Percentiles rank a stretch among this genome's conserved stretches.
Conservation (phyloP, 1,284 basidiomycete species). For the Exobasidium cylindrosporum region DNA sequence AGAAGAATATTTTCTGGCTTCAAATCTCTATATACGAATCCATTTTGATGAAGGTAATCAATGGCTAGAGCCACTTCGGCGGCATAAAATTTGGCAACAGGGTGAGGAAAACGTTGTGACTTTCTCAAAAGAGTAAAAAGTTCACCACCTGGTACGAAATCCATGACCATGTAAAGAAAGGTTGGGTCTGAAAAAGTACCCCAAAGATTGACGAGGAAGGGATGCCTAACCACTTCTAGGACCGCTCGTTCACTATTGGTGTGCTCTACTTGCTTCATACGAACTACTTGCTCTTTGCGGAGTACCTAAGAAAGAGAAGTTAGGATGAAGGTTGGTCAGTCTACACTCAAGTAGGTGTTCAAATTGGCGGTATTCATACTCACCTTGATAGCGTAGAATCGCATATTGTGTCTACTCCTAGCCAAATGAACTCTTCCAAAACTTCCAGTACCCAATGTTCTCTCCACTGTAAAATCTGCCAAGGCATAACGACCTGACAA, state of each 20-base stretch:
- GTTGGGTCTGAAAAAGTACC: constrained; percentile 90
- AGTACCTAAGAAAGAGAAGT: too few species aligned
- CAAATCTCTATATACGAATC: constrained; percentile 95
- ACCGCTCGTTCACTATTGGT: constrained; percentile 94
- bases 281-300: constrained; percentile 75
- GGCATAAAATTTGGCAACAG: constrained; percentile 97
- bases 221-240: constrained; percentile 83
- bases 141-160: constrained; percentile 97
- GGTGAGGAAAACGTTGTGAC: constrained; percentile 86
- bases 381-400: constrained; percentile 53
- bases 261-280: constrained; percentile 95
- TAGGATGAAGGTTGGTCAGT: too few species aligned
- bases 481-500: constrained; percentile 52
- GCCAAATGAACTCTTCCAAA: constrained; percentile 54
- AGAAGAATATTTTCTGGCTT: constrained; percentile 97
- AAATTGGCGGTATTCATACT: too few species aligned
- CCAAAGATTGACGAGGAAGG: constrained; percentile 98
- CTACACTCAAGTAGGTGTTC: too few species aligned
- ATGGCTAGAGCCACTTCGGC: constrained; percentile 94
- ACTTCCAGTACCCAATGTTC: constrained; percentile 51
- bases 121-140: constrained; percentile 65
- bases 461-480: constrained; percentile 45
- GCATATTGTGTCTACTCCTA: constrained; percentile 44
- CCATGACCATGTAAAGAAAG: constrained; percentile 99
- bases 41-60: constrained; percentile 81